These are phyloP conservation scores for Botryotinia convoluta DNA, from an alignment of 2,329 filamentous ascomycete genomes.

Conservation along the genomic window DNA sequence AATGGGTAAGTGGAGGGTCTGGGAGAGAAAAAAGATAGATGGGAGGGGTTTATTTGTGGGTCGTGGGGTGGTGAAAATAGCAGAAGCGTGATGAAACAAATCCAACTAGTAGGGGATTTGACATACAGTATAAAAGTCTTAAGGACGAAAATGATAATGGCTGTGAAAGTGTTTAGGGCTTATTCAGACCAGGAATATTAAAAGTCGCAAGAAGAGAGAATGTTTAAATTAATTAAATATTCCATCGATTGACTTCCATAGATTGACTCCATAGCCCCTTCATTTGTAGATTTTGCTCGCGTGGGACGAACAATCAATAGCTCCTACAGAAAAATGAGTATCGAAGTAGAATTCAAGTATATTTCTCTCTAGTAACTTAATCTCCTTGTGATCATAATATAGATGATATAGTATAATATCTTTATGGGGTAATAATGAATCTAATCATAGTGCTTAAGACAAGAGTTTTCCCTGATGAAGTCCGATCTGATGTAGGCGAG, in stretches of 20 bases:
- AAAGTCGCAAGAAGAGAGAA: not conserved
- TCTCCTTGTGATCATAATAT: not conserved
- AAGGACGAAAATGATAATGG: not conserved
- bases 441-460: not conserved
- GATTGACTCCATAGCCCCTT: not conserved
- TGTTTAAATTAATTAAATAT: not conserved
- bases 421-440: not conserved
- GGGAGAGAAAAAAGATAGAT: not conserved
- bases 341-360: not conserved
- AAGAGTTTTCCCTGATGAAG: not conserved
- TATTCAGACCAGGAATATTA: not conserved
- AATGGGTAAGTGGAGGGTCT: not conserved
- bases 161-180: not conserved
- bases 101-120: not conserved
- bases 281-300: not conserved
- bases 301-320: not conserved
- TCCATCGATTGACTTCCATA: no score
- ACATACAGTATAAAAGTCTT: not conserved
- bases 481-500: not conserved
- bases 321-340: not conserved
- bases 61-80: constrained; percentile 1
- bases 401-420: not conserved
- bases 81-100: not conserved
- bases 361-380: no score
- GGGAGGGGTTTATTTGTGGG: constrained; percentile 13